These are phyloP conservation scores for Candida gorgasii DNA, from an alignment of 805 yeast species.

Conservation along the genomic window DNA sequence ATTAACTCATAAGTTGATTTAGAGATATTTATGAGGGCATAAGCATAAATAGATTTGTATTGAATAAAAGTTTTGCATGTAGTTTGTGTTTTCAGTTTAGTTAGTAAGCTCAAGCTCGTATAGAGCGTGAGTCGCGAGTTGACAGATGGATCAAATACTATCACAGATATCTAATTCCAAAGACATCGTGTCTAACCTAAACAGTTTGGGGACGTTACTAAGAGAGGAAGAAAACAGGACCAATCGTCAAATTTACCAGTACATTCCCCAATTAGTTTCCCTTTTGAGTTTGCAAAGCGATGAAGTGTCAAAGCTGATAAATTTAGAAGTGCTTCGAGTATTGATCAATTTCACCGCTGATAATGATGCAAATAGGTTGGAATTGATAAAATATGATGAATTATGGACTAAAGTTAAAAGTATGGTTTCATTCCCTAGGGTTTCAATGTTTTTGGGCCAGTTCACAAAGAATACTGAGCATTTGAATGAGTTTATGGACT, in stretches of 20 bases:
- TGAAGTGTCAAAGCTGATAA: background rate
- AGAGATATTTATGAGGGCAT: too few species aligned
- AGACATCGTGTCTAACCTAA: background rate
- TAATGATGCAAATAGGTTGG: conserved; percentile 25
- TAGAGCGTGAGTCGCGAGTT: background rate
- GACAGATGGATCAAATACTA: conserved; percentile 1
- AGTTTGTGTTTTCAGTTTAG: too few species aligned
- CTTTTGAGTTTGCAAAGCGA: background rate
- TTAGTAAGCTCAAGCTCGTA: too few species aligned
- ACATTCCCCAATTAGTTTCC: background rate
- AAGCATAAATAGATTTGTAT: conserved; percentile 11
- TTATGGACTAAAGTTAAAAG: conserved; percentile 21
- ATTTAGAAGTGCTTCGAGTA: conserved; percentile 27
- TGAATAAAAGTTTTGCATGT: conserved; percentile 1
- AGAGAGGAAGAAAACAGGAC: conserved; percentile 2
- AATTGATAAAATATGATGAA: conserved; percentile 10
- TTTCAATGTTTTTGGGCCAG: conserved; percentile 30
- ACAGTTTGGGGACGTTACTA: conserved; percentile 1
- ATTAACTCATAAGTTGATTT: background rate
- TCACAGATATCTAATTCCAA: background rate
- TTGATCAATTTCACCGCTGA: conserved; percentile 38
- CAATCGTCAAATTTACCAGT: background rate
- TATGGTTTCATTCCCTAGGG: conserved; percentile 14
- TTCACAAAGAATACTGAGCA: conserved; percentile 29
- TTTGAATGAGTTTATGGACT: conserved; percentile 16